A percentile compares a stretch with the other conserved stretches of the same genome.
Conservation (phyloP, 2,329 filamentous ascomycete species). For the Alternaria gaisen region DNA sequence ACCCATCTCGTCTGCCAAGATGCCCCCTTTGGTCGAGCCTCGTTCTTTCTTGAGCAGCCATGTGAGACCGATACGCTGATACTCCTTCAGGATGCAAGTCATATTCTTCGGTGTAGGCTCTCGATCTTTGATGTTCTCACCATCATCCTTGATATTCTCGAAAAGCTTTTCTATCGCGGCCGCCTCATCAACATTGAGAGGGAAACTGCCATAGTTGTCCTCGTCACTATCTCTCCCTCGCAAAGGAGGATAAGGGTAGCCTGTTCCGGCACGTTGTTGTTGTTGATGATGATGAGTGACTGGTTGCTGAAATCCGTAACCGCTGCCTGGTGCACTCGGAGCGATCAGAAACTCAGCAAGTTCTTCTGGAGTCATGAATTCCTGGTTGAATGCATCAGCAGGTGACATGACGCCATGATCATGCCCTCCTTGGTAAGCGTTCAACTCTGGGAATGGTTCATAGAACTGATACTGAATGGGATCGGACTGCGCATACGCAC, state of each 20-base stretch:
- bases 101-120: slow-evolving; percentile 76
- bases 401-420: slow-evolving; percentile 15
- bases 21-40: slow-evolving; percentile 75
- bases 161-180: slow-evolving; percentile 44
- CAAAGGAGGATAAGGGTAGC: not conserved
- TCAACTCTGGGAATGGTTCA: slow-evolving; percentile 20
- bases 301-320: slow-evolving; percentile 26
- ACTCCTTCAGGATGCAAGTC: slow-evolving; percentile 75
- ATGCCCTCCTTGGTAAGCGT: slow-evolving; percentile 7
- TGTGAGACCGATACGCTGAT: slow-evolving; percentile 79
- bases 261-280: not conserved
- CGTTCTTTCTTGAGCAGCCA: slow-evolving; percentile 81
- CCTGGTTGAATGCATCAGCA: slow-evolving; percentile 30
- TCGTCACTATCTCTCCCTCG: slow-evolving; percentile 19
- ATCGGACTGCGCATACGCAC: not conserved
- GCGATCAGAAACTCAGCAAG: slow-evolving; percentile 41
- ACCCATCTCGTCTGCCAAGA: slow-evolving; percentile 73
- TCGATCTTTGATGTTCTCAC: slow-evolving; percentile 61
- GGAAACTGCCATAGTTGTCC: slow-evolving; percentile 26
- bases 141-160: slow-evolving; percentile 42
- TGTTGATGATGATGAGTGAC: not conserved
- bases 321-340: slow-evolving; percentile 21
- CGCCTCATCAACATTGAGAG: slow-evolving; percentile 24
- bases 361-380: slow-evolving; percentile 37
- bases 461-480: not conserved